Base-by-base conservation (phyloP, 1,284 basidiomycete genomes). In the Ustilago nuda region DNA sequence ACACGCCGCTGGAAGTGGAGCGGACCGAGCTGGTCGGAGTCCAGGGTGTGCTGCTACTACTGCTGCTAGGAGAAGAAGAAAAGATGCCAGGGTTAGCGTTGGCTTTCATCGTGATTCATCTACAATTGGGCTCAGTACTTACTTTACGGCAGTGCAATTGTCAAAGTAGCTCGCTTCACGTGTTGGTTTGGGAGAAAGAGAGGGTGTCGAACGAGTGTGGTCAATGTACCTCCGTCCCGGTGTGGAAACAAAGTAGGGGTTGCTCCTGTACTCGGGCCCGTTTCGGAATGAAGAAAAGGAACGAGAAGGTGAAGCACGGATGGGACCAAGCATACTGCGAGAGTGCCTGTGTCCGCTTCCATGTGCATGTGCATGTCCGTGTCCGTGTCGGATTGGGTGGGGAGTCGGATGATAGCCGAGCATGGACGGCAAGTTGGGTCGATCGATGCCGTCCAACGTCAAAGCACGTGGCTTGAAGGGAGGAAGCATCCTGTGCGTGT, bases 21-120 rank as follows among this genome's bases (percentile, higher is more conserved):
- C 70, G 70, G 1, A 72, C 35, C 36, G 64, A 72, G 70, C 70
- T 72, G 39, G 64, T 72, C 2, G 70, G 70, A 19, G 70, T 67
- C 63, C 61, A 56, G 9, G 59, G 48, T n/a, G 41, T 33, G 36
- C 55, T 61, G 56, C 17, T 19, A 15, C 2, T 17, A 35, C 59
- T 62, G 46, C 37, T 30, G 27, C 2, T n/a, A 9, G 4, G 39
- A 23, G 9, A 37, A n/a, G 8, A 15, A 23, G 30, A n/a, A 27
- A 27, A 27, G 2, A 27, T 27, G 3, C 27, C 33, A 27, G 8
- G 43, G 27, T 52, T 11, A 56, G 27, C 11, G 0, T 23, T 56
- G 17, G n/a, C 23, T 27, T 27, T 27, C 23, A 27, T 27, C 3
- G 23, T 27, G 23, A 2, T 27, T 27, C 23, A 27, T 27, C 23